Conservation (phyloP, 2,329 filamentous ascomycete genomes). For the Metarhizium rileyi region DNA sequence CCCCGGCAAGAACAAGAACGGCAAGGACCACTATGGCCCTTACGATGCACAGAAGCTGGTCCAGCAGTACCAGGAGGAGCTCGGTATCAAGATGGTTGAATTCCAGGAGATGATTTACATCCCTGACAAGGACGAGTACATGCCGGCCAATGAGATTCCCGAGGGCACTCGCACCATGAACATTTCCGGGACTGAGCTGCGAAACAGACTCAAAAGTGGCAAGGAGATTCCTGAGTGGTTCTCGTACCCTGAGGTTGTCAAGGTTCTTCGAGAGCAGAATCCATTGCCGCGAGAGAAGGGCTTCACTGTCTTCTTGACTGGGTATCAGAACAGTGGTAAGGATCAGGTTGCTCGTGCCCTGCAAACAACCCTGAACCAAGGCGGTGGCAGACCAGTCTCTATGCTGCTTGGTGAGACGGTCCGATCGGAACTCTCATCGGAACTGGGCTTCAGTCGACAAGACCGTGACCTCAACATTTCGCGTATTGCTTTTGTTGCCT, state of each 20-base stretch:
- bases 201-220: conserved; percentile 79
- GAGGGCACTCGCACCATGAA: conserved; percentile 76
- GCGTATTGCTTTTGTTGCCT: conserved; percentile 92
- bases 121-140: conserved; percentile 94
- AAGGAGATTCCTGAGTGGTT: conserved; percentile 98
- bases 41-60: conserved; percentile 96
- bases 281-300: conserved; percentile 84
- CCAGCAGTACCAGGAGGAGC: conserved; percentile 91
- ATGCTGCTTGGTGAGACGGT: conserved; percentile 94
- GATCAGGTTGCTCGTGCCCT: conserved; percentile 91
- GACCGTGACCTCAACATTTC: conserved; percentile 93
- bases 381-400: conserved; percentile 88
- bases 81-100: conserved; percentile 96
- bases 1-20: conserved; percentile 95
- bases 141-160: conserved; percentile 81
- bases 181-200: conserved; percentile 84
- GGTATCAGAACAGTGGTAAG: conserved; percentile 94
- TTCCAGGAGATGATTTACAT: conserved; percentile 99
- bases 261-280: conserved; percentile 92
- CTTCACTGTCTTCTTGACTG: conserved; percentile 97
- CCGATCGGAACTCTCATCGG: conserved; percentile 81
- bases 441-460: conserved; percentile 88
- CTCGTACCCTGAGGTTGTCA: conserved; percentile 97
- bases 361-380: conserved; percentile 96
- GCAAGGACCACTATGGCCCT: conserved; percentile 93